A percentile compares a stretch with the other conserved stretches of the same genome.
Conservation (phyloP, 495 filamentous ascomycete species). For the Amniculicola lignicola region DNA sequence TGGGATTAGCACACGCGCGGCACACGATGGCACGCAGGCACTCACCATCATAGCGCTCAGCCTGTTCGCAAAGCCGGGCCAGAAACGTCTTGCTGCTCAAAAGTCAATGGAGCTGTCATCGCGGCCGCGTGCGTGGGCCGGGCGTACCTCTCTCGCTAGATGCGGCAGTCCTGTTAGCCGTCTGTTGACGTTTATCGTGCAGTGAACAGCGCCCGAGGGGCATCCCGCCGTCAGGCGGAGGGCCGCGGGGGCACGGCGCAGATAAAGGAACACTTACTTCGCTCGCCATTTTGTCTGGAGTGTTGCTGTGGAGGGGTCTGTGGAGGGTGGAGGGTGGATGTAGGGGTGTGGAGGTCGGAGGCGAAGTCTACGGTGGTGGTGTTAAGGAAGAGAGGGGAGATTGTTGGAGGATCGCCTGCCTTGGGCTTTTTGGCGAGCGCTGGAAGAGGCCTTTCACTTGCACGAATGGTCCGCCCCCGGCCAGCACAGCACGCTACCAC, state of each 20-base stretch:
- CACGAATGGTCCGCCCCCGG: conserved; percentile 7
- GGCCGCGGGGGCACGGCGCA: conserved; percentile 7
- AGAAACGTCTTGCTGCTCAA: conserved; percentile 95
- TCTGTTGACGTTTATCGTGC: conserved; percentile 22
- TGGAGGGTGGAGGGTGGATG: conserved; percentile 1
- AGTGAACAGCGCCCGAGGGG: conserved; percentile 21
- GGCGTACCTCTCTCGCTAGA: conserved; percentile 32
- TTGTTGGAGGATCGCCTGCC: conserved; percentile 7
- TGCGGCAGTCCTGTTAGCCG: conserved; percentile 26
- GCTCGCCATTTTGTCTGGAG: conserved; percentile 34
- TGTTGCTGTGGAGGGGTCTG: conserved; percentile 3
- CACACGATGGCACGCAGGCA: conserved; percentile 23
- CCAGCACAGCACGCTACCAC: conserved; percentile 15
- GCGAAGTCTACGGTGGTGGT: background rate
- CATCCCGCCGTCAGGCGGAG: conserved; percentile 8
- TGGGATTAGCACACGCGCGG: conserved; percentile 38
- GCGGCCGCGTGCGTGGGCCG: background rate
- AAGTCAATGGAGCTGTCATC: conserved; percentile 22
- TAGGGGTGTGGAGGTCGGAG: background rate
- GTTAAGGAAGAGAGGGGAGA: background rate
- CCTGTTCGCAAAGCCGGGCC: conserved; percentile 99
- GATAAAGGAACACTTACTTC: conserved; percentile 37
- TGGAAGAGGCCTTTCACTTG: conserved; percentile 1
- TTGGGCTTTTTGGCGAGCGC: conserved; percentile 13
- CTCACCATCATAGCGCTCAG: conserved; percentile 98